A percentile compares a stretch with the other conserved stretches of the same genome.
phyloP scores from a whole-genome alignment of 1,139 yeast genomes.

The Yamadazyma epiphylla region DNA sequence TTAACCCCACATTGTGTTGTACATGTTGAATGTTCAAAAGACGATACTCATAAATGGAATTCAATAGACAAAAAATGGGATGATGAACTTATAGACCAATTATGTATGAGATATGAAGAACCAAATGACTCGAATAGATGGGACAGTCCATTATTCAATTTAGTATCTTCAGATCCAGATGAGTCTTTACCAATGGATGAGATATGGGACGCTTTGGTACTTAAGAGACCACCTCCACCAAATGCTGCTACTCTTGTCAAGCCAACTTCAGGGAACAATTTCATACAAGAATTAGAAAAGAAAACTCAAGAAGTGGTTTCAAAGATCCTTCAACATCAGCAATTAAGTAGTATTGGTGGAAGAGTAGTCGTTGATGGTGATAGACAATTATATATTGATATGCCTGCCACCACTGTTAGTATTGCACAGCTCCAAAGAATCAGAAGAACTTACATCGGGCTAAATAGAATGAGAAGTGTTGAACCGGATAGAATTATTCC shows the following conservation, averaged over 20 bases:
- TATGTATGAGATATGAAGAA: constrained; percentile 87
- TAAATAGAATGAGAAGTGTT: constrained; percentile 75
- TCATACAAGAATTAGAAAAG: constrained; percentile 73
- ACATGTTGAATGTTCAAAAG: constrained; percentile 69
- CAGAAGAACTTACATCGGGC: constrained; percentile 72
- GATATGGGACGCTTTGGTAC: constrained; percentile 68
- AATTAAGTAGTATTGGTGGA: constrained; percentile 53
- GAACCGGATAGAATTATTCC: constrained; percentile 65
- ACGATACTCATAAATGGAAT: constrained; percentile 65
- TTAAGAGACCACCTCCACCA: constrained; percentile 63
- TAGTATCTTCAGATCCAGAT: constrained; percentile 55
- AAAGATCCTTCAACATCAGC: constrained; percentile 58
- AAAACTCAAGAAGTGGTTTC: constrained; percentile 63
- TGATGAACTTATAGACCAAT: constrained; percentile 57
- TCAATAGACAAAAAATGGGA: constrained; percentile 51
- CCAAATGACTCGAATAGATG: constrained; percentile 84
- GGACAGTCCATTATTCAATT: constrained; percentile 88
- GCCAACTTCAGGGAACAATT: constrained; percentile 70
- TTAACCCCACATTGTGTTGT: constrained; percentile 81
- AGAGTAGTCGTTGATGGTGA: constrained; percentile 37
- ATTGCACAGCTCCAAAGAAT: constrained; percentile 80
- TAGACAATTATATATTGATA: constrained; percentile 41
- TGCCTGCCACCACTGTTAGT: constrained; percentile 64
- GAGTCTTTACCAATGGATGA: constrained; percentile 57
- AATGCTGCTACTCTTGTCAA: constrained; percentile 74